Evolutionary conservation across 2,329 filamentous ascomycete species (phyloP), one percentile per base, ranked within the genome.

Genomic region (Neopestalotiopsis clavispora): DNA sequence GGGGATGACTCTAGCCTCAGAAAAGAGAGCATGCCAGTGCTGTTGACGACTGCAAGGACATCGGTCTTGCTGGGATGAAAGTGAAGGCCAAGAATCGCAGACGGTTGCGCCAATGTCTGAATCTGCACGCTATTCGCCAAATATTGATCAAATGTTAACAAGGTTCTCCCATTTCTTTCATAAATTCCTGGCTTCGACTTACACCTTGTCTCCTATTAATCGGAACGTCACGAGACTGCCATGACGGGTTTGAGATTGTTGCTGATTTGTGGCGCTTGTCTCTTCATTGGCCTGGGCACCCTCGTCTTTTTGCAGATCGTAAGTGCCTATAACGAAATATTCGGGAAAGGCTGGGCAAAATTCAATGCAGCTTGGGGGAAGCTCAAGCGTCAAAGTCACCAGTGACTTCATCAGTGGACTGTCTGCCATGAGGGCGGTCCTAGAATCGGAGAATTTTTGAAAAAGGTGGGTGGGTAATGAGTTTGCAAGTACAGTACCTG

Each of bases 21-120:
- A 64, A 95, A 83, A 1, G 86, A 86, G 13, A 97, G 81, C 0
- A 86, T 86, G 0, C 92, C 93, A 0, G 92, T 93, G 71, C 94
- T 97, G 1, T 92, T 93, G 9, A 94, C 93, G 3, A 91, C 89
- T 10, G 90, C 94, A 66, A 97, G 85, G 3, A 92, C 81, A 38
- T 85, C 84, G 64, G 80, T 81, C 7, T 74, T 74, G 66, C 84
- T 76, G 1, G 87, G 89, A 70, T 91, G 89, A 78, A 98, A 98
- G 74, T 95, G 93, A 38, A 98, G 83, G 77, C 98, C 95, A 66
- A 98, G 86, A 34, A 98, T 87, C 5, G 94, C 95, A 66, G 90
- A 94, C 4, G 90, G 87, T 28, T 92, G 89, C 4, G 83, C 75
- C 4, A 91, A 71, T 1, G 86, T 91, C 75, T 93, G 88, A 4